Evolutionary conservation across 169 alveolate genomes (phyloP).

Genomic region (Toxoplasma gondii): DNA sequence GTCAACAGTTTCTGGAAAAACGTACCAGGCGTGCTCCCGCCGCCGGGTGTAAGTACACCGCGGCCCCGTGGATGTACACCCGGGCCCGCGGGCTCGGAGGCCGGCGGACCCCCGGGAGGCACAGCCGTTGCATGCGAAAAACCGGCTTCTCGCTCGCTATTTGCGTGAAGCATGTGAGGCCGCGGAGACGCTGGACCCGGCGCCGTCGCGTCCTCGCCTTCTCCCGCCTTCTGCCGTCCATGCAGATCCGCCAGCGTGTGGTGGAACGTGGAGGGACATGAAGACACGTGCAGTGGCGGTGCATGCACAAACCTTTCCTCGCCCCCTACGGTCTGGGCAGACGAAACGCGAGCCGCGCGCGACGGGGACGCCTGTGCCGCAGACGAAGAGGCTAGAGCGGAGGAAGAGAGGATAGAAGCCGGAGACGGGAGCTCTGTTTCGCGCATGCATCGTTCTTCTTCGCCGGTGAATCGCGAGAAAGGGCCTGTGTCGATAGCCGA

Average conservation of each 20-base stretch:
- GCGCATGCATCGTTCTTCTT: too few relatives aligned
- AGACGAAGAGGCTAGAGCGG: too few relatives aligned
- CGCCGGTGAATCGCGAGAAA: too few relatives aligned
- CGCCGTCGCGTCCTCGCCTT: background rate
- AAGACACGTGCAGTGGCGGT: background rate
- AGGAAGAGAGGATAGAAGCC: too few relatives aligned
- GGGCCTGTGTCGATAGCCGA: background rate
- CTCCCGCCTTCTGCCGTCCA: background rate
- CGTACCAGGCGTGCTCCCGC: background rate
- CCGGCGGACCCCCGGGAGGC: background rate
- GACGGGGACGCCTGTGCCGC: too few relatives aligned
- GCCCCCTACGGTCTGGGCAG: background rate
- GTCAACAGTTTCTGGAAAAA: background rate
- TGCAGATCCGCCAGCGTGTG: background rate
- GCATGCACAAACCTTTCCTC: background rate
- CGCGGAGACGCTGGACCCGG: background rate
- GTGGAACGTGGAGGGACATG: background rate
- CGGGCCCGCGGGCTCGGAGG: background rate
- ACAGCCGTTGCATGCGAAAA: background rate
- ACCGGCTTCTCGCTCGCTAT: background rate
- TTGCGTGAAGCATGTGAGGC: background rate
- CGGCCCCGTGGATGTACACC: background rate
- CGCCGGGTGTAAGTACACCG: background rate
- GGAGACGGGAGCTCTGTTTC: too few relatives aligned
- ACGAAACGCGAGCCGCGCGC: background rate